Conservation (phyloP, 2,329 filamentous ascomycete genomes). For the Venturia nashicola region DNA sequence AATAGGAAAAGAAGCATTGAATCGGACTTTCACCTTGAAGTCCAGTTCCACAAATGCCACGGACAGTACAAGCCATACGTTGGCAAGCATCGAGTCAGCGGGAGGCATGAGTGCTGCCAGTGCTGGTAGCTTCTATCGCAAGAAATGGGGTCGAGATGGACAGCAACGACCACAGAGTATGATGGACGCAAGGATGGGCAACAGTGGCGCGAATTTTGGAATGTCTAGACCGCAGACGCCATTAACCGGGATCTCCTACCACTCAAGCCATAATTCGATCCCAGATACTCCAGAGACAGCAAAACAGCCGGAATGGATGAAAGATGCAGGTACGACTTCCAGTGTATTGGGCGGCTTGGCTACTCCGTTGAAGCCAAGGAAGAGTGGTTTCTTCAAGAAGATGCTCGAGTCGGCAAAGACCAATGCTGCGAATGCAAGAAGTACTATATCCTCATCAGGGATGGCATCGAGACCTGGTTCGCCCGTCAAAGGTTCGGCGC, state of each 20-base stretch:
- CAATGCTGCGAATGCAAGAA: conserved; percentile 77
- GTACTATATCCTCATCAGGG: conserved; percentile 55
- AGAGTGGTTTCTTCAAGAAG: conserved; percentile 87
- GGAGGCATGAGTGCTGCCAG: conserved; percentile 89
- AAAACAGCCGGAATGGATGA: conserved; percentile 41
- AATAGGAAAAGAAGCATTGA: conserved; percentile 55
- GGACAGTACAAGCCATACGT: conserved; percentile 60
- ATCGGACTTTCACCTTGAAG: conserved; percentile 76
- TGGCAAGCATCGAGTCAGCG: conserved; percentile 91
- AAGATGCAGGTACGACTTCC: conserved; percentile 45
- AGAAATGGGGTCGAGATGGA: conserved; percentile 6
- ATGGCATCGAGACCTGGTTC: conserved; percentile 22
- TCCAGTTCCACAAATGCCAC: conserved; percentile 64
- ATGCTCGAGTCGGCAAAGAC: conserved; percentile 92
- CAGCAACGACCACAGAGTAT: conserved; percentile 3
- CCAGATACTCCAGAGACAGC: conserved; percentile 47
- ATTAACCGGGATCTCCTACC: conserved; percentile 72
- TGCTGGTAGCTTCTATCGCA: conserved; percentile 68
- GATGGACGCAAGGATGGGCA: neutral
- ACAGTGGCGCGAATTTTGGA: conserved; percentile 3
- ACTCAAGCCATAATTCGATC: conserved; percentile 66
- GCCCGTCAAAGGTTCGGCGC: conserved; percentile 20
- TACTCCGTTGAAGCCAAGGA: conserved; percentile 56
- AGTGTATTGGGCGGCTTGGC: conserved; percentile 66
- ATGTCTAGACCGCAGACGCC: conserved; percentile 36